phyloP scores from a whole-genome alignment of 495 filamentous ascomycete species.

The Copromyces sp. region DNA sequence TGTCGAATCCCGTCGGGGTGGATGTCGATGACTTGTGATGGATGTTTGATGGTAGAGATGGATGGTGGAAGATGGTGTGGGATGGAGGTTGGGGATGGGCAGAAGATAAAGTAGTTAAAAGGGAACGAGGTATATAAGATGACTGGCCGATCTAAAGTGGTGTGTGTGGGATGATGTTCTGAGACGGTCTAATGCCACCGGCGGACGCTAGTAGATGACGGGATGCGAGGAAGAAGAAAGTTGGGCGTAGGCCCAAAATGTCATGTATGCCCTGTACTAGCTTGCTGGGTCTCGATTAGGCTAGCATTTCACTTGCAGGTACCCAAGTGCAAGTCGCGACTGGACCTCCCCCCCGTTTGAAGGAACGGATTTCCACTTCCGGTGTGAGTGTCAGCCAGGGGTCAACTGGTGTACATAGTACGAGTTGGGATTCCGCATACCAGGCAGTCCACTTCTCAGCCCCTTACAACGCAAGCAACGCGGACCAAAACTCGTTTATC shows the following conservation, averaged over 20 bases:
- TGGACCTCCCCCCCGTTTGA: neutral
- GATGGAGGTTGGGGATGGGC: neutral
- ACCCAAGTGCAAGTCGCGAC: neutral
- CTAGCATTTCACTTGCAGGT: neutral
- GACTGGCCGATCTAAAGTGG: neutral
- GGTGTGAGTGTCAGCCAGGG: neutral
- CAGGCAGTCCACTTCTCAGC: neutral
- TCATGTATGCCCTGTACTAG: neutral
- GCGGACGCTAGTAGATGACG: neutral
- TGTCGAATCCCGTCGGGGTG: neutral
- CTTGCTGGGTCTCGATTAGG: neutral
- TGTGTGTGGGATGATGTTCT: neutral
- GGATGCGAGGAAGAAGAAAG: neutral
- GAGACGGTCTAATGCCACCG: neutral
- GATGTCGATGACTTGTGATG: neutral
- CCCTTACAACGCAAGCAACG: neutral
- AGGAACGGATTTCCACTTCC: neutral
- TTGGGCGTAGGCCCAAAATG: neutral
- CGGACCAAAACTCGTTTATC: neutral
- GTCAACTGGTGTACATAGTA: neutral
- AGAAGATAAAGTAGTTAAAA: neutral
- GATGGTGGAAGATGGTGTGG: neutral
- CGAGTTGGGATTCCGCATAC: neutral
- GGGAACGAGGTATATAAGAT: neutral
- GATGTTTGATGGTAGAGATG: neutral